Evolutionary conservation across 1,139 yeast species (phyloP).

Genomic region (Candida glucosophila): DNA sequence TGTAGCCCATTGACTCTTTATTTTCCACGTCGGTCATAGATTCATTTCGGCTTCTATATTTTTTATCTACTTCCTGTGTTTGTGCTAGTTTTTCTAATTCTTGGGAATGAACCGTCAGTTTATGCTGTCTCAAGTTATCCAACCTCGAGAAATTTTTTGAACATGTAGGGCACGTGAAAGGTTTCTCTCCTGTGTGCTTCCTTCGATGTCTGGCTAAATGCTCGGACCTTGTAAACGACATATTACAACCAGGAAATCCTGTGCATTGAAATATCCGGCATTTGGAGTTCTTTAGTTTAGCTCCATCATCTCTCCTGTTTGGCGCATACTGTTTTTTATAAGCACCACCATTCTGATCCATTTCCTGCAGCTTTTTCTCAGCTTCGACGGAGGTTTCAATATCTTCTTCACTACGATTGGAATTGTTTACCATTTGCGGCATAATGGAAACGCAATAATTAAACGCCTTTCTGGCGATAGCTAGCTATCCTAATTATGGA

Average conservation of each 20-base stretch:
- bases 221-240: constrained; percentile 85
- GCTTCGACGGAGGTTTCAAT: too few relatives aligned
- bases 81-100: not conserved
- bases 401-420: too few relatives aligned
- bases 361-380: too few relatives aligned
- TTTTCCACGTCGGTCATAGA: too few relatives aligned
- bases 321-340: too few relatives aligned
- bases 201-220: constrained; percentile 89
- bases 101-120: constrained; percentile 84
- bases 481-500: too few relatives aligned
- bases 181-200: constrained; percentile 93
- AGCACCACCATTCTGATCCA: constrained; percentile 18
- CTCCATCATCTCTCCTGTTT: too few relatives aligned
- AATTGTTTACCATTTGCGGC: too few relatives aligned
- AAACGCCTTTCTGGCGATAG: too few relatives aligned
- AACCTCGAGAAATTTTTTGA: constrained; percentile 71
- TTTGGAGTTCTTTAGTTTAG: too few relatives aligned
- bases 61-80: not conserved
- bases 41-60: constrained; percentile 1
- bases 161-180: constrained; percentile 82
- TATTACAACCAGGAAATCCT: constrained; percentile 79
- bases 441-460: too few relatives aligned
- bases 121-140: constrained; percentile 87
- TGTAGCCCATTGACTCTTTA: too few relatives aligned
- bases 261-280: constrained; percentile 75